phyloP scores from a whole-genome alignment of 2,329 filamentous ascomycete species.

The Colletotrichum tropicale region DNA sequence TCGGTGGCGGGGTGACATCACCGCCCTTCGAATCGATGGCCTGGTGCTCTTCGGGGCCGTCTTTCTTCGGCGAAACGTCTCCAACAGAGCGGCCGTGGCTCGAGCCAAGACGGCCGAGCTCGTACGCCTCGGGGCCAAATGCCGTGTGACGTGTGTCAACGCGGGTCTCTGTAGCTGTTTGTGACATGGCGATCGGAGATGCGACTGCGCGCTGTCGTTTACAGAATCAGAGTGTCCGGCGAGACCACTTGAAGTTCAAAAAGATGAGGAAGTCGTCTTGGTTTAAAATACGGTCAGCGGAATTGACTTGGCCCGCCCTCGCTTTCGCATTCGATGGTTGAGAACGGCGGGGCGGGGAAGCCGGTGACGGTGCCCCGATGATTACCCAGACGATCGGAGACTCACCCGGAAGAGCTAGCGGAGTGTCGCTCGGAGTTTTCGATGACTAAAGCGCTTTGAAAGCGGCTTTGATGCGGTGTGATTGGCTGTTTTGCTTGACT shows the following conservation, averaged over 20 bases:
- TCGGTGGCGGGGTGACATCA: background rate
- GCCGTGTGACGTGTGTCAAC: background rate
- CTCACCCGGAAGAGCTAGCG: background rate
- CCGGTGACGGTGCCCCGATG: background rate
- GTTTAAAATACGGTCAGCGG: background rate
- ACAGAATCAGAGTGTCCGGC: background rate
- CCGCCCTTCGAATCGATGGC: background rate
- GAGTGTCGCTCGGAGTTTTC: background rate
- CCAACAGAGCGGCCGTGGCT: background rate
- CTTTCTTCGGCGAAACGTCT: background rate
- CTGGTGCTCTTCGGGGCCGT: background rate
- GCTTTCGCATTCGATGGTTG: background rate
- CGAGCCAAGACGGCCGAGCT: constrained; percentile 6
- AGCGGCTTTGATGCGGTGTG: background rate
- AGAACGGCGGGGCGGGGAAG: background rate
- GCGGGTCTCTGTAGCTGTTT: constrained; percentile 18
- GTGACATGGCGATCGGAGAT: constrained; percentile 6
- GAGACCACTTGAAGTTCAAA: background rate
- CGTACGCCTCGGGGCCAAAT: background rate
- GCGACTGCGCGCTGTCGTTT: background rate
- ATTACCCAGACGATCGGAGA: background rate
- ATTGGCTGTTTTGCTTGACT: background rate
- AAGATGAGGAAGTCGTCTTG: background rate
- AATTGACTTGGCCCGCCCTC: background rate
- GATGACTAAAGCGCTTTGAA: background rate